Conservation (phyloP, 2,329 filamentous ascomycete species). For the Capronia americana region DNA sequence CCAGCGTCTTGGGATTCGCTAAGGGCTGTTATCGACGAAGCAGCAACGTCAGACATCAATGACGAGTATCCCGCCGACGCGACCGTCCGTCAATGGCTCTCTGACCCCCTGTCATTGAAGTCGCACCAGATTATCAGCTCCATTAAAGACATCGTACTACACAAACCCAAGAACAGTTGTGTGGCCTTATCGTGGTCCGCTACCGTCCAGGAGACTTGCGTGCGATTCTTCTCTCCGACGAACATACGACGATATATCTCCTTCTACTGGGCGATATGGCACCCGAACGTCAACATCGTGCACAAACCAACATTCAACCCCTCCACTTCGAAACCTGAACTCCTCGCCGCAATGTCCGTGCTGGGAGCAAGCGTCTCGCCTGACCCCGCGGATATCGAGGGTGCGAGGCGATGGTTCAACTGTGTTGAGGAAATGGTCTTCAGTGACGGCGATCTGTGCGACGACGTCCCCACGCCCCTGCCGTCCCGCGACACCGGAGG, state of each 20-base stretch:
- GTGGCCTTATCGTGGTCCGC: conserved; percentile 47
- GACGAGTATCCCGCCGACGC: no score
- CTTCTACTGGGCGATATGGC: conserved; percentile 49
- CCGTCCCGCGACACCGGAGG: conserved; percentile 17
- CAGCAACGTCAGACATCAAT: no score
- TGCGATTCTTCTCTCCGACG: conserved; percentile 22
- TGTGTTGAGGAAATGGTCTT: conserved; percentile 50
- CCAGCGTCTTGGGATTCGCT: no score
- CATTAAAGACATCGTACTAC: conserved; percentile 46
- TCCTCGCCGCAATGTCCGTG: conserved; percentile 47
- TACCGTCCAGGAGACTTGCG: conserved; percentile 40
- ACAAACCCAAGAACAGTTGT: conserved; percentile 47
- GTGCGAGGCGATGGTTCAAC: conserved; percentile 48
- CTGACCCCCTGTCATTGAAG: conserved; percentile 46
- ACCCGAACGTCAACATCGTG: conserved; percentile 48
- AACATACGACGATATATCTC: conserved; percentile 45
- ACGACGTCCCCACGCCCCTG: conserved; percentile 36
- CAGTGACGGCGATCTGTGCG: conserved; percentile 47
- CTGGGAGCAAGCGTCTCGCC: conserved; percentile 47
- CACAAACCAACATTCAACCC: conserved; percentile 48
- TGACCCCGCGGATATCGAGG: conserved; percentile 42
- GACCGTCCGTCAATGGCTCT: conserved; percentile 5
- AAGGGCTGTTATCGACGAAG: no score
- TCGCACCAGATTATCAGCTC: conserved; percentile 47
- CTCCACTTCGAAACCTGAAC: conserved; percentile 41